Evolutionary conservation across 2,329 filamentous ascomycete genomes (phyloP).

Genomic region (Apiospora malaysiana): DNA sequence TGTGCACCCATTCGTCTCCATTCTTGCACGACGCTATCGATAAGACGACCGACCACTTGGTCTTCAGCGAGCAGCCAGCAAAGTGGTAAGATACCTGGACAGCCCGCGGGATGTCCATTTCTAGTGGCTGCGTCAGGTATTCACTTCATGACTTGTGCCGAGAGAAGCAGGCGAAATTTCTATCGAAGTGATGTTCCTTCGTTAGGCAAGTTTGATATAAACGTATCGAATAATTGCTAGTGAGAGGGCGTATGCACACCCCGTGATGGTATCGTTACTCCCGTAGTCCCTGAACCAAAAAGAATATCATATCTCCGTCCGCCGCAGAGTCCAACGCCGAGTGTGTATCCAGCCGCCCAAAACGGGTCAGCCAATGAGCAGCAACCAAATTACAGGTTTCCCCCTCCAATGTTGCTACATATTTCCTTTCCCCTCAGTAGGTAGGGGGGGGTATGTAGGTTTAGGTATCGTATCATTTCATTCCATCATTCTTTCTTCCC

Average conservation of each 20-base stretch:
- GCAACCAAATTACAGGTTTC: not conserved
- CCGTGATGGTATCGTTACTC: slow-evolving; percentile 13
- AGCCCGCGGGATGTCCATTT: too few relatives aligned
- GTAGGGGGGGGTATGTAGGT: not conserved
- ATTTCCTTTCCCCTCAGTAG: not conserved
- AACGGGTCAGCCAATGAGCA: slow-evolving; percentile 9
- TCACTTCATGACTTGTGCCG: not conserved
- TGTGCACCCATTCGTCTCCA: slow-evolving; percentile 4
- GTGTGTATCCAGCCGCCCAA: slow-evolving; percentile 1
- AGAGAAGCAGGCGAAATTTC: not conserved
- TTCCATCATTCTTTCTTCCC: not conserved
- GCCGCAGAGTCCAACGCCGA: slow-evolving; percentile 1
- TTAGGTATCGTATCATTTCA: not conserved
- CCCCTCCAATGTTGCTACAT: not conserved
- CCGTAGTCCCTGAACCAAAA: slow-evolving; percentile 1
- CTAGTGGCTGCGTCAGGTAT: not conserved
- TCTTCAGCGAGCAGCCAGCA: not conserved
- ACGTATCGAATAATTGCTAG: not conserved
- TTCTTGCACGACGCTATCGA: slow-evolving; percentile 6
- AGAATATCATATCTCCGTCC: not conserved
- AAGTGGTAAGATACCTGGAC: not conserved
- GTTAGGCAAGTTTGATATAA: not conserved
- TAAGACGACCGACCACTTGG: not conserved
- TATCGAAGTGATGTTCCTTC: not conserved
- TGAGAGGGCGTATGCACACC: slow-evolving; percentile 1